Conservation (phyloP, 495 filamentous ascomycete genomes). For the Amphirosellinia nigrospora region DNA sequence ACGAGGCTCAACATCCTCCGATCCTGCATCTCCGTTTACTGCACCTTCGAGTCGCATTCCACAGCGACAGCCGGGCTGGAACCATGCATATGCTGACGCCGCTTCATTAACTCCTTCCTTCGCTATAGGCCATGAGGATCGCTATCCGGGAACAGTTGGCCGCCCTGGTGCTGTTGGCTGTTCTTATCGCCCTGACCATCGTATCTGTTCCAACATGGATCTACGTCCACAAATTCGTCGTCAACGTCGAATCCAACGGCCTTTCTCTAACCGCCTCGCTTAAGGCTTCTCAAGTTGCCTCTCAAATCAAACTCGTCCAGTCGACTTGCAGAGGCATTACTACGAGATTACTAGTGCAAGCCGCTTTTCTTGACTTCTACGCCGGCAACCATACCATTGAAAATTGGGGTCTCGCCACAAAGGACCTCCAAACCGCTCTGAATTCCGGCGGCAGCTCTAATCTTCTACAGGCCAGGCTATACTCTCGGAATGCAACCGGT, state of each 20-base stretch:
- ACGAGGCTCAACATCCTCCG: neutral
- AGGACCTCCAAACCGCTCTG: constrained; percentile 69
- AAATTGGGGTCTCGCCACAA: constrained; percentile 61
- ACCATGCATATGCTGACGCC: constrained; percentile 33
- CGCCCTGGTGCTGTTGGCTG: constrained; percentile 72
- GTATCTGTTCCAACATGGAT: constrained; percentile 64
- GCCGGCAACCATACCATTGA: constrained; percentile 51
- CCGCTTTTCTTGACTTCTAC: constrained; percentile 67
- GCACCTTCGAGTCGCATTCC: constrained; percentile 16
- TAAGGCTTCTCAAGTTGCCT: constrained; percentile 81
- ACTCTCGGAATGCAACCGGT: constrained; percentile 67
- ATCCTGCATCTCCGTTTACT: neutral
- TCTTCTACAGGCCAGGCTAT: constrained; percentile 70
- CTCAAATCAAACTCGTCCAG: constrained; percentile 75
- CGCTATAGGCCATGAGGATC: constrained; percentile 69
- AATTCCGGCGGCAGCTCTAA: constrained; percentile 56
- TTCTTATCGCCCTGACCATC: constrained; percentile 67
- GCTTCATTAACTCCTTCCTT: constrained; percentile 31
- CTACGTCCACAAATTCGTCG: constrained; percentile 76
- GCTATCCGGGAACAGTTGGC: constrained; percentile 84
- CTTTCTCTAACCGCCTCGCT: constrained; percentile 81
- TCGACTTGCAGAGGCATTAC: constrained; percentile 69
- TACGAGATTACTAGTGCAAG: constrained; percentile 71
- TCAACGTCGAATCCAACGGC: constrained; percentile 61
- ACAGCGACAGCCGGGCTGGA: constrained; percentile 6